Conservation (phyloP, 164 flowering plant species). For the Chimonanthus praecox region DNA sequence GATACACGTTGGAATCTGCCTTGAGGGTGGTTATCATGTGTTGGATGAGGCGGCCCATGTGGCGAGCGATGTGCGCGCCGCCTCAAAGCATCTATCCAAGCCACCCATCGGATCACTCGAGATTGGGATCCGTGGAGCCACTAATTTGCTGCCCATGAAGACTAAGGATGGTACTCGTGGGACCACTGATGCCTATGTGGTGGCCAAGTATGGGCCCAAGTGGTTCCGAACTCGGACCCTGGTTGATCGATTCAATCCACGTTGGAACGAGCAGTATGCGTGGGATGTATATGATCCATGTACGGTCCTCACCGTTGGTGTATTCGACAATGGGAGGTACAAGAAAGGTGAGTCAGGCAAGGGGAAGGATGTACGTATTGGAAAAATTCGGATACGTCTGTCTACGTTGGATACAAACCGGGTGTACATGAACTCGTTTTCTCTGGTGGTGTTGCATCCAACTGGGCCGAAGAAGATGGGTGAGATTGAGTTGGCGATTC, state of each 20-base stretch:
- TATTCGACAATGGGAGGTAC: conserved; percentile 79
- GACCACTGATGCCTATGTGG: conserved; percentile 88
- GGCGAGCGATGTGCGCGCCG: conserved; percentile 79
- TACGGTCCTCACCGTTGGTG: conserved; percentile 85
- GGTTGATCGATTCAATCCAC: conserved; percentile 76
- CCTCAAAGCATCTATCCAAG: conserved; percentile 68
- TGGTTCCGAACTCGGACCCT: conserved; percentile 96
- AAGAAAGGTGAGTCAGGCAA: conserved; percentile 37
- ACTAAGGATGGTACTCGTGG: conserved; percentile 83
- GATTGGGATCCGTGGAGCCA: conserved; percentile 83
- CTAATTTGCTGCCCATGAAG: conserved; percentile 73
- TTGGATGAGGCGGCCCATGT: conserved; percentile 86
- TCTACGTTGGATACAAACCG: conserved; percentile 79
- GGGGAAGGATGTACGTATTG: conserved; percentile 58
- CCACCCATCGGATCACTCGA: conserved; percentile 84
- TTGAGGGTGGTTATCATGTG: conserved; percentile 98
- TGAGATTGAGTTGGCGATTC: conserved; percentile 69
- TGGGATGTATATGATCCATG: conserved; percentile 97
- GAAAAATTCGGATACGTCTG: conserved; percentile 73
- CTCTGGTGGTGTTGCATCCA: conserved; percentile 57
- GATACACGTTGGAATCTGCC: conserved; percentile 63
- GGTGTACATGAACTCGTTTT: conserved; percentile 51
- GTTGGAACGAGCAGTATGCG: conserved; percentile 94
- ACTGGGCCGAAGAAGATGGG: conserved; percentile 85
- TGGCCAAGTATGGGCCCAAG: conserved; percentile 90